phyloP scores from a whole-genome alignment of 1,284 basidiomycete genomes.

The Sporisorium sorghi region DNA sequence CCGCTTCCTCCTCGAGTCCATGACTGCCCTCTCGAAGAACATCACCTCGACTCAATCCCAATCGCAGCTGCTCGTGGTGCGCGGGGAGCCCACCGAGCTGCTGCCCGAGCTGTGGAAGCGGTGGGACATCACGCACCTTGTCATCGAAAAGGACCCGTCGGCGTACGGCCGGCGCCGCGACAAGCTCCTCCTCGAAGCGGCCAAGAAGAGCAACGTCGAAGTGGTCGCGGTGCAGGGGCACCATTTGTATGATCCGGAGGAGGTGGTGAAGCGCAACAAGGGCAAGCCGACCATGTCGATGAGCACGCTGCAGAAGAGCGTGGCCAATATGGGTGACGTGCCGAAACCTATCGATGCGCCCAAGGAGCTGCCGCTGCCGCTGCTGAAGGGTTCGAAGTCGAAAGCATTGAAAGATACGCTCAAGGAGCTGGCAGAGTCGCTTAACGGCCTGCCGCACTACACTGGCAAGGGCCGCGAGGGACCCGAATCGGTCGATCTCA shows the following conservation, averaged over 20 bases:
- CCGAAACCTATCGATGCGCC: slow-evolving; percentile 55
- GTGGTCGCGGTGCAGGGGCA: slow-evolving; percentile 55
- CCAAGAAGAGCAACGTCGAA: slow-evolving; percentile 52
- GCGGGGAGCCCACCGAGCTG: slow-evolving; percentile 72
- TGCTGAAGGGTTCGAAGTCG: slow-evolving; percentile 20
- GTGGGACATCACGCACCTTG: slow-evolving; percentile 73
- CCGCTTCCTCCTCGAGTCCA: slow-evolving; percentile 72
- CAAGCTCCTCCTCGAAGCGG: slow-evolving; percentile 27
- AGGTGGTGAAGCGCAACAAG: slow-evolving; percentile 52
- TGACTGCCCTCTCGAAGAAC: slow-evolving; percentile 70
- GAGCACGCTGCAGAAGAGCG: slow-evolving; percentile 50
- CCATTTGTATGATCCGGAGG: slow-evolving; percentile 54
- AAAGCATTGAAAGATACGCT: slow-evolving; percentile 33
- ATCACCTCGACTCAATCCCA: slow-evolving; percentile 70
- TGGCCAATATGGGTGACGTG: slow-evolving; percentile 39
- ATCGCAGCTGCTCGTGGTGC: slow-evolving; percentile 72
- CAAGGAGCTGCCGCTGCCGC: slow-evolving; percentile 39
- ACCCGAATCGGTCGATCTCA: slow-evolving; percentile 48
- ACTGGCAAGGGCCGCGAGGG: slow-evolving; percentile 45
- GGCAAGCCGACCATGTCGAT: slow-evolving; percentile 60
- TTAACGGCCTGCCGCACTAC: slow-evolving; percentile 57
- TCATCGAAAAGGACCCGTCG: slow-evolving; percentile 67
- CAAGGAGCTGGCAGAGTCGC: slow-evolving; percentile 36
- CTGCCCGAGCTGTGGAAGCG: slow-evolving; percentile 71
- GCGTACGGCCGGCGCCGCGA: slow-evolving; percentile 55